Conservation (phyloP, 2,329 filamentous ascomycete genomes). For the Phoma sp. region DNA sequence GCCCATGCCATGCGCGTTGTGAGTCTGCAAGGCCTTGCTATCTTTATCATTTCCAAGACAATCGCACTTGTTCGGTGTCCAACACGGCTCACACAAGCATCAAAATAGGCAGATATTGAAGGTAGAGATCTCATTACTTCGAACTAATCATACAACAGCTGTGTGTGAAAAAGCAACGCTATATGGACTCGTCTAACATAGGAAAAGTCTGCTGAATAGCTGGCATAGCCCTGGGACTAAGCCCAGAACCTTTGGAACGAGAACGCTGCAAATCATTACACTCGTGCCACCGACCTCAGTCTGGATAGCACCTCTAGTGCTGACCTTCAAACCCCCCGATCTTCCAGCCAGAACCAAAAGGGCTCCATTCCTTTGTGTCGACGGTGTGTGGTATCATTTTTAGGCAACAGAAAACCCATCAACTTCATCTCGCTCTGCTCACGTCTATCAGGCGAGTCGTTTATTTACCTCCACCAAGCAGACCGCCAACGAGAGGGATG, state of each 20-base stretch:
- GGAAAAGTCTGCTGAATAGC: constrained; percentile 20
- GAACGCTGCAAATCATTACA: constrained; percentile 16
- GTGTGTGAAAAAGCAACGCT: constrained; percentile 8
- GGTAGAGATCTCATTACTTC: constrained; percentile 16
- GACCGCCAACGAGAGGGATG: constrained; percentile 55
- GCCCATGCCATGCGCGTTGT: too few relatives aligned
- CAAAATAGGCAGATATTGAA: not conserved
- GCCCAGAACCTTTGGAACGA: constrained; percentile 15
- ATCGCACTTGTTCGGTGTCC: too few relatives aligned
- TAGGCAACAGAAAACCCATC: constrained; percentile 20
- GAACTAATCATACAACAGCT: constrained; percentile 25
- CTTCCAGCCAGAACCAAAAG: constrained; percentile 25
- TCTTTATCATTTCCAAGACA: too few relatives aligned
- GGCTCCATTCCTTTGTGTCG: constrained; percentile 25
- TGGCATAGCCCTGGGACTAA: constrained; percentile 13
- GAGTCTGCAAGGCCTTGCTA: too few relatives aligned
- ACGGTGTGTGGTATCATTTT: constrained; percentile 23
- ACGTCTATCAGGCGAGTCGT: constrained; percentile 8
- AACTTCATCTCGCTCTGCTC: constrained; percentile 13
- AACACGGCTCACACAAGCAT: too few relatives aligned
- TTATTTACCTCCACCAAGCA: constrained; percentile 52
- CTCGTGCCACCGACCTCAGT: constrained; percentile 9
- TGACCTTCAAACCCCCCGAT: constrained; percentile 43
- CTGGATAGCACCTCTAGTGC: constrained; percentile 4
- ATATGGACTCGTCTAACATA: constrained; percentile 19